A percentile compares a stretch with the other conserved stretches of the same genome.
phyloP scores from a whole-genome alignment of 441 rosid genomes.

The Biscutella auriculata region DNA sequence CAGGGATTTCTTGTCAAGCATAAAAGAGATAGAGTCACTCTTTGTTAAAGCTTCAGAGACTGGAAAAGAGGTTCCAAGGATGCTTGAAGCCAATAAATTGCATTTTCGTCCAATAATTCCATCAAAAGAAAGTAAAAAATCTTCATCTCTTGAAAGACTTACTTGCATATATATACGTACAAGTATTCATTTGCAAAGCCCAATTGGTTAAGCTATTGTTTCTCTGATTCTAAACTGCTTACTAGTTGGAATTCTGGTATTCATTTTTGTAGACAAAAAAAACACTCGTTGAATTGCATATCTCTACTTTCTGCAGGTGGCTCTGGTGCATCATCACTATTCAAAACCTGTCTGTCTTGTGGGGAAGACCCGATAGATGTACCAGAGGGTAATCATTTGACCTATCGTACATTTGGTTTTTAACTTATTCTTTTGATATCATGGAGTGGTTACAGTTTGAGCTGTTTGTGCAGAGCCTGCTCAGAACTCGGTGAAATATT shows the following conservation, averaged over 20 bases:
- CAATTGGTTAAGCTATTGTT: background rate
- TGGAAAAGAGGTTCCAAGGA: conserved; percentile 92
- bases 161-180: background rate
- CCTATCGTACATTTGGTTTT: background rate
- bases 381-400: conserved; percentile 68
- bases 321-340: conserved; percentile 34
- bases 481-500: conserved; percentile 47
- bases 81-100: conserved; percentile 93
- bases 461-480: conserved; percentile 43
- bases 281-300: background rate
- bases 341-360: conserved; percentile 84
- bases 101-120: conserved; percentile 62
- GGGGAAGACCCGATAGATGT: conserved; percentile 62
- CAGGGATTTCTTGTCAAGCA: conserved; percentile 74
- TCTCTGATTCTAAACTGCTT: background rate
- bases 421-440: background rate
- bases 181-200: too few species aligned
- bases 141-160: conserved; percentile 13
- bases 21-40: conserved; percentile 68
- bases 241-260: background rate
- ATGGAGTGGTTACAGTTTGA: conserved; percentile 12
- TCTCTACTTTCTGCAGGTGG: conserved; percentile 36
- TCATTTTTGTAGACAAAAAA: background rate
- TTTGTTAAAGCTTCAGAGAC: conserved; percentile 81
- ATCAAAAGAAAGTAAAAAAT: conserved; percentile 43